Conservation (phyloP, 164 flowering plant species). For the Tetracentron sinense region DNA sequence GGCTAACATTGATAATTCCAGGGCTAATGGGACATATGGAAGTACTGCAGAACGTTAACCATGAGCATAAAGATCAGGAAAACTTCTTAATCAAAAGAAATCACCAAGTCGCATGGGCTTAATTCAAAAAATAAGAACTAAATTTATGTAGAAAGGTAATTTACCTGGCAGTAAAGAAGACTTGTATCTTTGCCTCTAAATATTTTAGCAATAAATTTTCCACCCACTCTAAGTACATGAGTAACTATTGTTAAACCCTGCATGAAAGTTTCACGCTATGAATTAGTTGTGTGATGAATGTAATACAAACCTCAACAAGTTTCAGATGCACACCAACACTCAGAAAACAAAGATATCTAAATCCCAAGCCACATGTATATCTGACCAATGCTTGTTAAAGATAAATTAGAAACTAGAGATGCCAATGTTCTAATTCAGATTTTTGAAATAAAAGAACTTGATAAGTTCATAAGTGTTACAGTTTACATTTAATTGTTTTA, state of each 20-base stretch:
- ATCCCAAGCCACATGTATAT: not conserved
- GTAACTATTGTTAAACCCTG: conserved; percentile 95
- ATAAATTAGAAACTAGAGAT: too few relatives aligned
- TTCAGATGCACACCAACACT: not conserved
- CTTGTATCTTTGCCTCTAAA: conserved; percentile 98
- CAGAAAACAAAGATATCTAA: too few relatives aligned
- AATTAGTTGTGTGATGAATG: not conserved
- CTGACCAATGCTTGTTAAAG: not conserved
- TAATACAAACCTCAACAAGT: conserved; percentile 3
- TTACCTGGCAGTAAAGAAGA: conserved; percentile 91
- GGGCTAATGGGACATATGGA: not conserved
- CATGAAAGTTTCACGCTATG: conserved; percentile 13
- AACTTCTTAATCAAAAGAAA: too few relatives aligned
- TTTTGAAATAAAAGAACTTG: too few relatives aligned
- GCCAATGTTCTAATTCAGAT: too few relatives aligned
- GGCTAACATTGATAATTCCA: not conserved
- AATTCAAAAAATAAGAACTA: not conserved
- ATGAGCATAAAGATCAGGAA: too few relatives aligned
- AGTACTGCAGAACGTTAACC: too few relatives aligned
- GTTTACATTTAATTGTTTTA: too few relatives aligned
- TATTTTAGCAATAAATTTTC: conserved; percentile 93
- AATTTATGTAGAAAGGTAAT: not conserved
- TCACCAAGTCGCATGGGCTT: not conserved
- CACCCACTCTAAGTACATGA: conserved; percentile 87
- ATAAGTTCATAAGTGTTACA: too few relatives aligned